These are phyloP conservation scores for Fusarium newnesense DNA, from an alignment of 2,329 filamentous ascomycete genomes.

Conservation along the genomic window DNA sequence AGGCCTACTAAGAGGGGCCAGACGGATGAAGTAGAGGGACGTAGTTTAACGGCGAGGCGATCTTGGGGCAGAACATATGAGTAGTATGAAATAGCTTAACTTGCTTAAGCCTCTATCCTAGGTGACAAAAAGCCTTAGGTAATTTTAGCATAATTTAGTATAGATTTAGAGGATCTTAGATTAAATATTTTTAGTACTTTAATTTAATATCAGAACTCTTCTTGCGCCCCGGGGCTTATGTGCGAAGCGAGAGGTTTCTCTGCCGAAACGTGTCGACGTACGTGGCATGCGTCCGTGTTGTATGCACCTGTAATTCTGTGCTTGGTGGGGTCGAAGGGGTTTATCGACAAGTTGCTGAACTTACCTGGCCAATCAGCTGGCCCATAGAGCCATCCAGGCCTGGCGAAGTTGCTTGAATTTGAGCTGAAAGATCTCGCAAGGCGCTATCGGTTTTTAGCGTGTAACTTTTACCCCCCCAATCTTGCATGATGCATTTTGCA, in stretches of 20 bases:
- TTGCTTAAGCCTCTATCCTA: no score
- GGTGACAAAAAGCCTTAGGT: no score
- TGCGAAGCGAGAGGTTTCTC: accelerated
- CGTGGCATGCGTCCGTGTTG: not conserved
- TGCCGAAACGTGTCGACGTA: accelerated
- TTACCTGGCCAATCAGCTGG: not conserved
- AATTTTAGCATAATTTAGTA: no score
- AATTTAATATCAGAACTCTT: no score
- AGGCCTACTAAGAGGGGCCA: accelerated
- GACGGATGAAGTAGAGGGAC: not conserved
- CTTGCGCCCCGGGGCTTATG: no score
- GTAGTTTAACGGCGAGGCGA: accelerated
- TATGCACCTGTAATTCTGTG: accelerated
- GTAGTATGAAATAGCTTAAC: not conserved
- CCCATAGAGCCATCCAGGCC: accelerated
- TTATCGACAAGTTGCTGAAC: not conserved
- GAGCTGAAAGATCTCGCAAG: accelerated
- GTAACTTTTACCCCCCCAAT: not conserved
- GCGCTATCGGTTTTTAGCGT: not conserved
- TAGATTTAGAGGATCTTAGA: no score
- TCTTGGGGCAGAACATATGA: not conserved
- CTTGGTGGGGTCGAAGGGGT: not conserved
- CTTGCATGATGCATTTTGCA: accelerated
- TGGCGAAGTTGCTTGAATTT: accelerated
- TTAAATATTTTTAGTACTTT: no score